Evolutionary conservation across 73 alveolate species (phyloP).

Genomic region (Urostyla sp.): DNA sequence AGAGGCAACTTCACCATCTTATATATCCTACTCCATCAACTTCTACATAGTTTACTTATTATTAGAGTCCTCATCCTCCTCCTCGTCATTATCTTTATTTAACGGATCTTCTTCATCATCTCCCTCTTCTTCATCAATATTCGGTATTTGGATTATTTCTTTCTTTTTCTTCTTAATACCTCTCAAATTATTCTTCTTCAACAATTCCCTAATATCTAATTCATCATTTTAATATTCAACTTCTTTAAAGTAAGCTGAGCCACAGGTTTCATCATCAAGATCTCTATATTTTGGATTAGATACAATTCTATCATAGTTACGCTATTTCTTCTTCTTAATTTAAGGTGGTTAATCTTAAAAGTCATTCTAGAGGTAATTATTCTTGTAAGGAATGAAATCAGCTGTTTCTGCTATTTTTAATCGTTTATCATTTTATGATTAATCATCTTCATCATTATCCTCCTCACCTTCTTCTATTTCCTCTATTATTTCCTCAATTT

Average conservation of each 20-base stretch:
- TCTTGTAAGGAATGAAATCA: not conserved
- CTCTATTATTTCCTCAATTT: slow-evolving; percentile 46
- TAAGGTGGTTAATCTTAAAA: not conserved
- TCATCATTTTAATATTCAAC: slow-evolving; percentile 26
- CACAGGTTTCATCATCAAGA: slow-evolving; percentile 37
- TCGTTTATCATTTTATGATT: not conserved
- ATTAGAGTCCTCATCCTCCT: slow-evolving; percentile 19
- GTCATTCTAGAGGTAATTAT: not conserved
- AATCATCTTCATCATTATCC: slow-evolving; percentile 27
- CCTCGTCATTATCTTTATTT: not conserved
- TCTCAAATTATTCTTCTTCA: slow-evolving; percentile 27
- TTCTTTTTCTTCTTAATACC: slow-evolving; percentile 24
- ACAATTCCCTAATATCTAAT: slow-evolving; percentile 37
- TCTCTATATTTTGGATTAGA: slow-evolving; percentile 1
- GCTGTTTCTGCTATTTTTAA: not conserved
- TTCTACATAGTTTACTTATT: not conserved
- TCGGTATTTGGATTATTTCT: not conserved
- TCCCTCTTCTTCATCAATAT: not conserved
- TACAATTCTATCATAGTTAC: slow-evolving; percentile 45
- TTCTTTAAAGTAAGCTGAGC: slow-evolving; percentile 41
- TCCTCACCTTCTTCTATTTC: slow-evolving; percentile 39
- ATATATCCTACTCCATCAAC: slow-evolving; percentile 5
- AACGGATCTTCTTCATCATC: not conserved
- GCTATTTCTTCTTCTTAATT: slow-evolving; percentile 19
- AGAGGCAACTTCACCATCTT: slow-evolving; percentile 60